Evolutionary conservation across 371 early-diverging fungal genomes (phyloP).

Genomic region (Pancytospora philotis): DNA sequence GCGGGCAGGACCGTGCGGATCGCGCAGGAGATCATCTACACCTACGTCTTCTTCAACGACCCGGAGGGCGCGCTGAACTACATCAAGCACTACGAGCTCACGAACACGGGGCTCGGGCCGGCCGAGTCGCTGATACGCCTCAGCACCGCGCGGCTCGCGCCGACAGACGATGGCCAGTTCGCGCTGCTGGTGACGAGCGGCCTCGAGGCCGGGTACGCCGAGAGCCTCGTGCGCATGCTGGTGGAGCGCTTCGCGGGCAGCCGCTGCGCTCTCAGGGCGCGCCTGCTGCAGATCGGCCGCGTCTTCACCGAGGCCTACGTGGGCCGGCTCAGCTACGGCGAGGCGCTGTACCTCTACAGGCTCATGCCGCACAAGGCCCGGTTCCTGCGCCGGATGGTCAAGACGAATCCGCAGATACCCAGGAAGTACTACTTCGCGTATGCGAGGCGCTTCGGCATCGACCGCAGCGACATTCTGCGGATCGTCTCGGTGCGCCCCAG

Average conservation of each 20-base stretch:
- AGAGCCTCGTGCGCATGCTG: not conserved
- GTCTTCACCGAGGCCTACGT: constrained; percentile 12
- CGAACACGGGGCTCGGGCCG: not conserved
- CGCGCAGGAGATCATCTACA: constrained; percentile 19
- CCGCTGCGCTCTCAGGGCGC: not conserved
- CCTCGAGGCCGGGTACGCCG: not conserved
- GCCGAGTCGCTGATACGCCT: constrained; percentile 5
- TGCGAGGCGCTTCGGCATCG: not conserved
- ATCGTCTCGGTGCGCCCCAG: not conserved
- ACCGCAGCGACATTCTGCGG: not conserved
- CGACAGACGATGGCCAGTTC: not conserved
- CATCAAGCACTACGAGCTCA: not conserved
- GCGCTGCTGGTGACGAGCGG: not conserved
- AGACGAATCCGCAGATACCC: constrained; percentile 5
- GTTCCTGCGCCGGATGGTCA: constrained; percentile 14
- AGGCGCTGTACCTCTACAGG: constrained; percentile 10
- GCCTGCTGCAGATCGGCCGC: not conserved
- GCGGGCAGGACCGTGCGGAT: not conserved
- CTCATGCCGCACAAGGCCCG: not conserved
- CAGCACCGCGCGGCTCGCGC: not conserved
- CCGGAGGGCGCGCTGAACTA: constrained; percentile 25
- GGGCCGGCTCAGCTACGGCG: not conserved
- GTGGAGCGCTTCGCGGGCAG: not conserved
- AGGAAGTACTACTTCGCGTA: constrained; percentile 14
- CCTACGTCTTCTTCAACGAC: constrained; percentile 34